Conservation (phyloP, 805 yeast species). For the Crinitomyces ghanaensis region DNA sequence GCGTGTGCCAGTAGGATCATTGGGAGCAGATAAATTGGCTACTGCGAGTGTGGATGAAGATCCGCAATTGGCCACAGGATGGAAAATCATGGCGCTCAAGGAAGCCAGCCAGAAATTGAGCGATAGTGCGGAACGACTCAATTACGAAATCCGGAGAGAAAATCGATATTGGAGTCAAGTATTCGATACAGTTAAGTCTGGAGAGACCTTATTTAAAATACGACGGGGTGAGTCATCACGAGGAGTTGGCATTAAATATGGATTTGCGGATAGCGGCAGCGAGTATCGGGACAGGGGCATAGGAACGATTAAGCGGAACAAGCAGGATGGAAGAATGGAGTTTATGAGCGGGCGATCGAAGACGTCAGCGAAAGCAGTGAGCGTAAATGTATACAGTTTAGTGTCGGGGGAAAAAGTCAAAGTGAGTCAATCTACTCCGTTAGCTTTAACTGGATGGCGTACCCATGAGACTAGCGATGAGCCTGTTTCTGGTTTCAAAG, state of each 20-base stretch:
- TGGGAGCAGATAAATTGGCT: constrained; percentile 30
- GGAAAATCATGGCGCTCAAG: constrained; percentile 67
- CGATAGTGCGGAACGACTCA: constrained; percentile 40
- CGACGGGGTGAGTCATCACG: constrained; percentile 44
- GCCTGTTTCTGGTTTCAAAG: too few relatives aligned
- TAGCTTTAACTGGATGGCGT: too few relatives aligned
- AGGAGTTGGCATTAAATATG: constrained; percentile 73
- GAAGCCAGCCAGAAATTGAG: constrained; percentile 43
- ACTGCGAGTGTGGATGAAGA: constrained; percentile 21
- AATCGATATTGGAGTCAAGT: constrained; percentile 53
- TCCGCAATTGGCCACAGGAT: constrained; percentile 50
- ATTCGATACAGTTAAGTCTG: constrained; percentile 29
- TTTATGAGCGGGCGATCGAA: constrained; percentile 30
- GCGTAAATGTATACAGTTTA: constrained; percentile 46
- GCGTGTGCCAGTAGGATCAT: constrained; percentile 63
- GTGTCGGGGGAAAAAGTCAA: constrained; percentile 8
- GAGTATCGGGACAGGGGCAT: constrained; percentile 61
- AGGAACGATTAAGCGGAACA: constrained; percentile 55
- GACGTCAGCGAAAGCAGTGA: constrained; percentile 38
- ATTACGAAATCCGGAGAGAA: constrained; percentile 49
- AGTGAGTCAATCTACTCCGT: constrained; percentile 12
- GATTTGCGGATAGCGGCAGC: constrained; percentile 87
- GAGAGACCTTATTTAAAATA: constrained; percentile 59
- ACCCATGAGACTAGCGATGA: too few relatives aligned
- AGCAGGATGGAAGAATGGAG: constrained; percentile 33